Evolutionary conservation across 129 eudicot species (phyloP).

Genomic region (Glebionis coronaria): DNA sequence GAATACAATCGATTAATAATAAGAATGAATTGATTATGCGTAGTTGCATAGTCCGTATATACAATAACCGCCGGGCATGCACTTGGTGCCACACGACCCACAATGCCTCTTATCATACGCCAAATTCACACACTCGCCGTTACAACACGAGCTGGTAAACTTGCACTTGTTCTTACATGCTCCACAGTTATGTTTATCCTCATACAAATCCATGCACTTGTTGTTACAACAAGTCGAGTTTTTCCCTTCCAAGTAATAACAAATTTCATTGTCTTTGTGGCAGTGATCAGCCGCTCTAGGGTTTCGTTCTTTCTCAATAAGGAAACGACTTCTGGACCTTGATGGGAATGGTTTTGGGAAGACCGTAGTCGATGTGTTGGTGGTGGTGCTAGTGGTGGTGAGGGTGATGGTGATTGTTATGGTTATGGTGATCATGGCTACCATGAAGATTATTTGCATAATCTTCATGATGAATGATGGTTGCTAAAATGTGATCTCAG

Average conservation of each 20-base stretch:
- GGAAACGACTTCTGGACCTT: conserved; percentile 45
- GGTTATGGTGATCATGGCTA: conserved; percentile 43
- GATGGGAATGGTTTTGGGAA: conserved; percentile 17
- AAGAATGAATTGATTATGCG: conserved; percentile 21
- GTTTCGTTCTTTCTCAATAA: conserved; percentile 39
- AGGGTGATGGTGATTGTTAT: conserved; percentile 26
- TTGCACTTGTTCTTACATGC: conserved; percentile 64
- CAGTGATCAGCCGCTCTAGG: conserved; percentile 66
- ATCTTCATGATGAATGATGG: conserved; percentile 17
- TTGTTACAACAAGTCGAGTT: conserved; percentile 67
- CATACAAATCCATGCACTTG: conserved; percentile 51
- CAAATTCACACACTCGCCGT: conserved; percentile 57
- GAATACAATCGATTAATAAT: conserved; percentile 19
- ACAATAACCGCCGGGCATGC: conserved; percentile 52
- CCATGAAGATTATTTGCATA: conserved; percentile 39
- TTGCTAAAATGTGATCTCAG: conserved; percentile 2
- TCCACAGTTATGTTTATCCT: conserved; percentile 53
- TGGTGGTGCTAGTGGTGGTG: conserved; percentile 27
- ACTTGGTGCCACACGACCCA: conserved; percentile 52
- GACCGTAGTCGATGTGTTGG: background rate
- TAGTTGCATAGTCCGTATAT: conserved; percentile 68
- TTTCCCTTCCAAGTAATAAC: conserved; percentile 36
- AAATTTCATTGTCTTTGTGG: conserved; percentile 46
- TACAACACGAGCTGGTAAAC: conserved; percentile 46
- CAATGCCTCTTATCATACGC: conserved; percentile 77